Conservation (phyloP, 192 early-diverging fungal genomes). For the Backusella australiensis region DNA sequence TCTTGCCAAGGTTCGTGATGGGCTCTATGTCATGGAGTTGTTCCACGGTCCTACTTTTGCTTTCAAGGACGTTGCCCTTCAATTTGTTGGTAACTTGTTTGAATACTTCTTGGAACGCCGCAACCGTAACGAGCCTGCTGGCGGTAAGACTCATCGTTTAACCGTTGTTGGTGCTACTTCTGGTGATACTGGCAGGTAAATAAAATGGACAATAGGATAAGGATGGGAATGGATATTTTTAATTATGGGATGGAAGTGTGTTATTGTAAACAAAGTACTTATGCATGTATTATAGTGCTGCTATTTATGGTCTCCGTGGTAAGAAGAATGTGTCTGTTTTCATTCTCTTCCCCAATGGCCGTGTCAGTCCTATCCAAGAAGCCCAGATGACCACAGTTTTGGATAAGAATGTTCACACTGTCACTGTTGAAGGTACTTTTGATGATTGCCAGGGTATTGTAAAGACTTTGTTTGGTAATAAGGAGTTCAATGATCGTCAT, state of each 20-base stretch:
- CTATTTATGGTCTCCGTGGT: conserved; percentile 92
- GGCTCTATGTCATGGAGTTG: conserved; percentile 82
- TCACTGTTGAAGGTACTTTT: conserved; percentile 93
- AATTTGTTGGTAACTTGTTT: conserved; percentile 96
- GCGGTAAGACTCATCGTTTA: conserved; percentile 52
- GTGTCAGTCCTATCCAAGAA: conserved; percentile 94
- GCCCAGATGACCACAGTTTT: conserved; percentile 97
- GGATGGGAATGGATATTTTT: not conserved
- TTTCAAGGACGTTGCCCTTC: conserved; percentile 98
- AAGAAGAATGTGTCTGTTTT: conserved; percentile 93
- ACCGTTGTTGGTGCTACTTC: conserved; percentile 95
- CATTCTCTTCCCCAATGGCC: conserved; percentile 87
- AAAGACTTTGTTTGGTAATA: conserved; percentile 84
- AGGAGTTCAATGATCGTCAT: conserved; percentile 69
- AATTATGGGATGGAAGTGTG: not conserved
- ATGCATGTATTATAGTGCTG: conserved; percentile 62
- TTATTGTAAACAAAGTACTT: not conserved
- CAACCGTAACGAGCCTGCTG: conserved; percentile 50
- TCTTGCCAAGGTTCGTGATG: conserved; percentile 59
- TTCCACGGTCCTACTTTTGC: conserved; percentile 98
- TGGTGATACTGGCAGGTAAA: conserved; percentile 89
- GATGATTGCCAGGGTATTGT: conserved; percentile 98
- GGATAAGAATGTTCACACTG: conserved; percentile 90
- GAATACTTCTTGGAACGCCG: conserved; percentile 92
- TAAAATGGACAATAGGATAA: not conserved